Conservation (phyloP, 768 basidiomycete genomes). For the Termitomyces sp. region DNA sequence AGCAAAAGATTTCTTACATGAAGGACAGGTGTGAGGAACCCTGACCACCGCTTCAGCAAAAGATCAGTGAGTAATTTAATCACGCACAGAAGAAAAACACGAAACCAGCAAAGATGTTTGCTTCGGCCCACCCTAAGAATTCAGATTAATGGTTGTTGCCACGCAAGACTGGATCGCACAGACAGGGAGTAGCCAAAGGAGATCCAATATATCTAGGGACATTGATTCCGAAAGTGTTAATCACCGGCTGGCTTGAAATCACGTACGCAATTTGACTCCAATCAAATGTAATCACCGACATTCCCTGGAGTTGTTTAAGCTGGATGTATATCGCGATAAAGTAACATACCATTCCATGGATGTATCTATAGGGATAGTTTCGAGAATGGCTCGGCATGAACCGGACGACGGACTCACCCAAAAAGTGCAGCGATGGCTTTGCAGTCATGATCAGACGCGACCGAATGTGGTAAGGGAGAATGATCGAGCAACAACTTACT, state of each 20-base stretch:
- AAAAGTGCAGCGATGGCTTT: conserved; percentile 41
- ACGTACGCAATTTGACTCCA: conserved; percentile 57
- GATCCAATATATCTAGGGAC: conserved; percentile 37
- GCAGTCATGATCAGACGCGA: neutral
- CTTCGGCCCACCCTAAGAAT: conserved; percentile 60
- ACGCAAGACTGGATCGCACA: neutral
- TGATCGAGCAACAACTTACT: conserved; percentile 25
- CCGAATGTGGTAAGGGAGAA: neutral
- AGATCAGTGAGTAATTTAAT: neutral
- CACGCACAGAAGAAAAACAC: conserved; percentile 59
- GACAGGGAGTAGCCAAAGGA: conserved; percentile 45
- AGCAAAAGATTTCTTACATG: conserved; percentile 32
- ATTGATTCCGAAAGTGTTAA: neutral
- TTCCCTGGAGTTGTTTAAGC: conserved; percentile 25
- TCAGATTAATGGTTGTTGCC: neutral
- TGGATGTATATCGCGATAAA: conserved; percentile 19
- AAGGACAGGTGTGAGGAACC: conserved; percentile 54
- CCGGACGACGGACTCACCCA: conserved; percentile 25
- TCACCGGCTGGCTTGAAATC: neutral
- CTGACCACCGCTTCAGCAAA: conserved; percentile 12
- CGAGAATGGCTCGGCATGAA: neutral
- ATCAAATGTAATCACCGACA: conserved; percentile 43
- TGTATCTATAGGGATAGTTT: conserved; percentile 18
- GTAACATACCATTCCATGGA: conserved; percentile 42
- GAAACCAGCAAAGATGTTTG: conserved; percentile 59